These are phyloP conservation scores for Neonectria coccinea DNA, from an alignment of 2,329 filamentous ascomycete species.

Conservation along the genomic window DNA sequence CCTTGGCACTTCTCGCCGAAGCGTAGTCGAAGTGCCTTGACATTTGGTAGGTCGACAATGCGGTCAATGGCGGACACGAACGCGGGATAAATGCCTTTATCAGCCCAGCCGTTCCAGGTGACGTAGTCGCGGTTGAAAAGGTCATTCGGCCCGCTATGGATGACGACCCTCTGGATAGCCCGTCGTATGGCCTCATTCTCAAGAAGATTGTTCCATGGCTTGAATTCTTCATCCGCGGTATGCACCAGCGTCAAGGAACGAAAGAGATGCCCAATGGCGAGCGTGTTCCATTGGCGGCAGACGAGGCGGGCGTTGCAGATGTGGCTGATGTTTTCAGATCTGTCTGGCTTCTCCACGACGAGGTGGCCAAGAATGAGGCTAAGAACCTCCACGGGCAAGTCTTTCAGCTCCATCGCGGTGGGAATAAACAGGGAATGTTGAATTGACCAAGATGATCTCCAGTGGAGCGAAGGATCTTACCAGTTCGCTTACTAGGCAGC, in stretches of 20 bases:
- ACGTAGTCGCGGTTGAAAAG: background rate
- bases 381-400: conserved; percentile 3
- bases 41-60: background rate
- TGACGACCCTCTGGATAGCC: background rate
- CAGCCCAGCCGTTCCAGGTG: background rate
- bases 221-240: background rate
- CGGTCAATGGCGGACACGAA: background rate
- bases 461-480: too few relatives aligned
- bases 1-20: background rate
- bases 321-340: background rate
- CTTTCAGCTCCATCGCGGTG: background rate
- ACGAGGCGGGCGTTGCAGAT: conserved; percentile 4
- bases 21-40: background rate
- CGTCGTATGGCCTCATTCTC: background rate
- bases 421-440: background rate
- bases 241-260: background rate
- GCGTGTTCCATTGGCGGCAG: conserved; percentile 9
- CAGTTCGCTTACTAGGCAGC: too few relatives aligned
- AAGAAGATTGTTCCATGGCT: background rate
- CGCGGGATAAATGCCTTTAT: background rate
- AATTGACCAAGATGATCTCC: too few relatives aligned
- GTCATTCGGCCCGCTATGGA: background rate
- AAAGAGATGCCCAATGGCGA: background rate
- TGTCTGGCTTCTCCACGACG: background rate
- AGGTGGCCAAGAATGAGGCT: background rate